Evolutionary conservation across 768 basidiomycete species (phyloP), one percentile per base, ranked within the genome.

Genomic region (Termitomyces sp.): DNA sequence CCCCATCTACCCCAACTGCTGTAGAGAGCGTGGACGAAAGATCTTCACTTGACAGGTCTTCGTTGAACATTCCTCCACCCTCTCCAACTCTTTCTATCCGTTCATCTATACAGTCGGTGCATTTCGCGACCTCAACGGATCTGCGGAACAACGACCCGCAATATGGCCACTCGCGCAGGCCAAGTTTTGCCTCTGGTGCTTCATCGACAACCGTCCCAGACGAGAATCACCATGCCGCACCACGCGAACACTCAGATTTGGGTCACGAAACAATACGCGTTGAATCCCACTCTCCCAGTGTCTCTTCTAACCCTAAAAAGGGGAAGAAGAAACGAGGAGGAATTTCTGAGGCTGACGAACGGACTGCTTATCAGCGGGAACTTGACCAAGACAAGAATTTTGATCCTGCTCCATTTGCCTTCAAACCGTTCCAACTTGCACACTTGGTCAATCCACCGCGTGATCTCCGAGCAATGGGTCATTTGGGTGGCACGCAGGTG

Each of bases 401-500:
- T 33, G 81, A 94, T 68, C 82, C 87, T 1, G 70, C 81, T 1
- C 91, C 92, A 0, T 97, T 96, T 70, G 68, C 66, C 12, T 86
- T 86, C 66, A 85, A 84, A 56, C 92, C 95, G 0, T 82, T 79
- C 59, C 75, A 80, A 51, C 85, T 98, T 16, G 95, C 95, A 1
- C 82, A 84, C 59, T 81, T 97, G 54, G 84, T 98, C 37, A 95
- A 98, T 68, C 94, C 94, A 9, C 98, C 97, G 73, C 57, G 57
- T 53, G 87, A 77, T 60, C 61, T 94, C 12, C 80, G 86, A 2
- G 68, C 77, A 15, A 80, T 99, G 33, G 75, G 75, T 18, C 71
- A 70, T 12, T 77, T 96, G 36, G 94, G 94, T 20, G 97, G 97
- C 42, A 74, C 80, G 8, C 63, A 76, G 0, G 83, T 80, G 8